These are phyloP conservation scores for Suhomyces sp. DNA, from an alignment of 805 yeast species.

Conservation along the genomic window DNA sequence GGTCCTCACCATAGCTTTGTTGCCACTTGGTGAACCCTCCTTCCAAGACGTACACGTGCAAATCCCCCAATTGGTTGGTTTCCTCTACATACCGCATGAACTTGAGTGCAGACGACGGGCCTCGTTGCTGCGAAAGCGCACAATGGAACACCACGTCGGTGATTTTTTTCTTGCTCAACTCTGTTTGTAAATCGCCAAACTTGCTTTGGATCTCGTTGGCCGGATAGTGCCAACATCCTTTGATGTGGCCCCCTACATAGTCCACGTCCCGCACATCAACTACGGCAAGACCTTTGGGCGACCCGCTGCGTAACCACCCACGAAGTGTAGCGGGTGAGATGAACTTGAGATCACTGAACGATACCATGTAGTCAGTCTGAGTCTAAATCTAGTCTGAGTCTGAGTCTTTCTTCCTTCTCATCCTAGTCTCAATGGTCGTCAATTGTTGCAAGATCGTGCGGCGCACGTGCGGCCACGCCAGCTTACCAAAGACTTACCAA, in stretches of 20 bases:
- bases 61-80: constrained; percentile 17
- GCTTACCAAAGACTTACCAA: no score
- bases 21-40: constrained; percentile 94
- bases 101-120: constrained; percentile 77
- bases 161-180: constrained; percentile 27
- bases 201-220: constrained; percentile 41
- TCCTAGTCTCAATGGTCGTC: neutral
- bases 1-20: constrained; percentile 63
- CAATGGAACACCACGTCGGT: constrained; percentile 82
- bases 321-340: constrained; percentile 43
- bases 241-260: constrained; percentile 72
- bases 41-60: constrained; percentile 63
- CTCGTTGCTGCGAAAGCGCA: constrained; percentile 85
- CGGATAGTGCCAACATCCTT: constrained; percentile 54
- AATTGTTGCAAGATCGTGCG: neutral
- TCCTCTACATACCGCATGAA: constrained; percentile 46
- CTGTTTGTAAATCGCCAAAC: constrained; percentile 36
- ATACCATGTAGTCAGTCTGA: no score
- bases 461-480: neutral
- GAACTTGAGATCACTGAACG: constrained; percentile 45
- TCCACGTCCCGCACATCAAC: constrained; percentile 88
- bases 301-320: constrained; percentile 43
- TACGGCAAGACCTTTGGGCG: constrained; percentile 46
- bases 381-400: no score
- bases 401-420: no score